phyloP scores from a whole-genome alignment of 139 green algal genomes.

The Pseudopediastrum boryanum region DNA sequence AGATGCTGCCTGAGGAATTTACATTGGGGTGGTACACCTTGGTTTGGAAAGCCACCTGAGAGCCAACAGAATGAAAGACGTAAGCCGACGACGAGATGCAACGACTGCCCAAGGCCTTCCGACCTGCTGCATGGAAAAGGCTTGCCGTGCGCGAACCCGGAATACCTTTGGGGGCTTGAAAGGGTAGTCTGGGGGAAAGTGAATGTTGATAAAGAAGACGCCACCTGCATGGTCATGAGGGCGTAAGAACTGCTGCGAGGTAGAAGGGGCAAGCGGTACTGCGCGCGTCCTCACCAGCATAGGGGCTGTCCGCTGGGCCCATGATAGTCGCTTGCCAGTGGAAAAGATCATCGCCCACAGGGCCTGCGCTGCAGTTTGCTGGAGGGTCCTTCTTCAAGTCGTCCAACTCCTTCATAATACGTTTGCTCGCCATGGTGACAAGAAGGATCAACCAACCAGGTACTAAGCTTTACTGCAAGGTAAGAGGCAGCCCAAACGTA shows the following conservation, averaged over 20 bases:
- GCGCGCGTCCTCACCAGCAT: constrained; percentile 70
- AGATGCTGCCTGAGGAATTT: constrained; percentile 96
- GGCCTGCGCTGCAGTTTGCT: constrained; percentile 47
- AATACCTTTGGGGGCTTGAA: constrained; percentile 94
- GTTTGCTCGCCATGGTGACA: constrained; percentile 29
- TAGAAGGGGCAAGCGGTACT: too few species aligned
- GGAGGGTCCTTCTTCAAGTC: constrained; percentile 42
- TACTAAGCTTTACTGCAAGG: too few species aligned
- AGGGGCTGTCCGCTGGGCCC: constrained; percentile 82
- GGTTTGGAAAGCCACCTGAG: constrained; percentile 94
- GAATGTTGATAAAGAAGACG: constrained; percentile 93
- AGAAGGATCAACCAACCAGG: too few species aligned
- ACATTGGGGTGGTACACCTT: constrained; percentile 99
- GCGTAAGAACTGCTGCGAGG: not conserved
- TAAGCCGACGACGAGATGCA: too few species aligned
- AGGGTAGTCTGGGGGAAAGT: constrained; percentile 94
- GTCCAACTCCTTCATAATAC: constrained; percentile 46
- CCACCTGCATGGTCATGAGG: constrained; percentile 46
- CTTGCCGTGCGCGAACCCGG: constrained; percentile 48
- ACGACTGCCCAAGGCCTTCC: constrained; percentile 57
- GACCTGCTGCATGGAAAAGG: constrained; percentile 59
- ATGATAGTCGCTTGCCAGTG: constrained; percentile 90
- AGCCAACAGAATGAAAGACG: too few species aligned
- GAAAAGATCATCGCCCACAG: constrained; percentile 86
- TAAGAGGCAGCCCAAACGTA: too few species aligned